Base-by-base conservation (phyloP, 495 filamentous ascomycete species). In the Aspergillus asperescens region DNA sequence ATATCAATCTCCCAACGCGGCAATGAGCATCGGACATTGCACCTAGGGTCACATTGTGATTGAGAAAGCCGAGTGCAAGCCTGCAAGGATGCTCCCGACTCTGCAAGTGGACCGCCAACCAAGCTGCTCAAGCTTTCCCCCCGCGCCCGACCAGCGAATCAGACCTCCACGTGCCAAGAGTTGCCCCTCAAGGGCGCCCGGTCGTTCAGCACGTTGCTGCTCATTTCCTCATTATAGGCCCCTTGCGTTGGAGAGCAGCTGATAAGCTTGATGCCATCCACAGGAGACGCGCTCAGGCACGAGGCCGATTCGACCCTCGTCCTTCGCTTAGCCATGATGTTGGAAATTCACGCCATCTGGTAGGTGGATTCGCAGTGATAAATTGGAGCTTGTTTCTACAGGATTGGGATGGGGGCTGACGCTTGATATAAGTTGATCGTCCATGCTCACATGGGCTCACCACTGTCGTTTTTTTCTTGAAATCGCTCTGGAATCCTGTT, bases 141-240 rank as follows among this genome's bases (percentile, higher is more conserved):
- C 50, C 28, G 40, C 15, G n/a, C n/a, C 23, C 28, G 15, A 6
- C 1, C 20, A 45, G 39, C 50, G 16, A 52, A 35, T 24, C 64
- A 71, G 60, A 39, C 32, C 35, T 48, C 61, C 68, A 73, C 68
- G 70, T 71, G 70, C 61, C 62, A 55, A 51, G 40, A 61, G 59
- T 16, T 41, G 29, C 46, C 58, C 58, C 52, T 43, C 54, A 55
- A 54, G 44, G 47, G 45, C 34, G 20, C 42, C n/a, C 40, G 47
- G 52, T 57, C 51, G 46, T 37, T 41, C 59, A 63, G 68, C 70
- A 73, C 70, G 70, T 71, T 70, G 55, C 55, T 51, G 50, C 34
- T 57, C 57, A 57, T 45, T 19, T 20, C 56, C 19, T 53, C 62
- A 65, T 54, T 32, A 70, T 65, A 68, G 70, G 65, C 55, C 49